Base-by-base conservation (phyloP, 305 asterid species). In the Solanum hybrid region DNA sequence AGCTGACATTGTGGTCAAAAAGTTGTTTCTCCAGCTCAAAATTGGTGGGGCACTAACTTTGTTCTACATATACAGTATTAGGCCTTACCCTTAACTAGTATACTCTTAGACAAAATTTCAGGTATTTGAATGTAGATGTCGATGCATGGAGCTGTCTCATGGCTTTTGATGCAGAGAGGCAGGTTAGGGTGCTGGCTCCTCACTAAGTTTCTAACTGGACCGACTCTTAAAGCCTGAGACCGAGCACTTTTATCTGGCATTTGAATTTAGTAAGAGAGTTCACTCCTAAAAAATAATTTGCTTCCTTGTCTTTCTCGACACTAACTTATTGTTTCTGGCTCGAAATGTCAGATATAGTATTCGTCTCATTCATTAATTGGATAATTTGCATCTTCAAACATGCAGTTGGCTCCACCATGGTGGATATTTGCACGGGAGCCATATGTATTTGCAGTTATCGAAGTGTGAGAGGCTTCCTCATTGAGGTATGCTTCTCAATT, bases 151-250 rank as follows among this genome's bases (percentile, higher is more conserved):
- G 97, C 95, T 96, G 93, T 95, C 74, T 95, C 97, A 88, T 93
- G 95, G 96, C 98, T 97, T 97, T 96, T 96, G 95, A 93, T 96
- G 98, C 98, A 95, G 98, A 95, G 95, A 94, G 90, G 97, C 95
- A 92, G 95, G 92, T 91, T 93, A 95, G 92, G 93, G 95, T 91
- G 96, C 98, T 91, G 94, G 95, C 94, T 93, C 94, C 94, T 92
- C 92, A 89, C 91, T 94, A 94, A 92, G 91, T 95, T 89, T 93
- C 92, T 96, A 95, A 95, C 91, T 91, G 93, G 96, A 94, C 87
- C 89, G 95, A 93, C 94, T 90, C 91, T 91, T 93, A 92, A 92
- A 92, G 95, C 93, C 91, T 92, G 95, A 93, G 90, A 92, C 91
- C 91, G 92, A 92, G 91, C 94, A 92, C 92, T 91, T 94, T 92